A percentile compares a stretch with the other conserved stretches of the same genome.
These are phyloP conservation scores for Petunia hybrid DNA, from an alignment of 305 asterid species.

Conservation along the genomic window DNA sequence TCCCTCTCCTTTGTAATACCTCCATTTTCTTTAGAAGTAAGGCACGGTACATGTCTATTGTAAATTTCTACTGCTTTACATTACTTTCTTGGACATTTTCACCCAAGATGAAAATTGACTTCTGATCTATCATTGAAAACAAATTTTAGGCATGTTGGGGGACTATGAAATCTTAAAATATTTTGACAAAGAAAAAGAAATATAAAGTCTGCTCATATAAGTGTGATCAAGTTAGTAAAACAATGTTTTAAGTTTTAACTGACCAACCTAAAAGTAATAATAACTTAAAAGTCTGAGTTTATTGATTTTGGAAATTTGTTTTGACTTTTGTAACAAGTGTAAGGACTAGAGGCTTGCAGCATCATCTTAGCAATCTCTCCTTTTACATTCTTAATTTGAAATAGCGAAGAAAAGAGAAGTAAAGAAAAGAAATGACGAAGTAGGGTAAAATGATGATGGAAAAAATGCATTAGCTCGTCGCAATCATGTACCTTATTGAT, in stretches of 20 bases:
- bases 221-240: conserved; percentile 8
- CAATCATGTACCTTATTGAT: conserved; percentile 10
- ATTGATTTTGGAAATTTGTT: neutral
- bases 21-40: conserved; percentile 18
- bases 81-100: conserved; percentile 13
- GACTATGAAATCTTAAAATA: neutral
- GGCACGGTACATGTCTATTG: conserved; percentile 14
- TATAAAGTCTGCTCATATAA: neutral
- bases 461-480: neutral
- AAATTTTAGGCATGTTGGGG: neutral
- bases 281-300: conserved; percentile 15
- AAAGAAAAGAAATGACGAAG: neutral
- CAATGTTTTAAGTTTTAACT: neutral
- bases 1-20: conserved; percentile 10
- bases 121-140: neutral
- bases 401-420: conserved; percentile 9
- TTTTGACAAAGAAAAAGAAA: neutral
- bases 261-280: neutral
- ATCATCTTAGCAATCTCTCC: neutral
- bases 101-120: conserved; percentile 9
- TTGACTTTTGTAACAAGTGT: conserved; percentile 8
- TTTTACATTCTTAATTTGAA: conserved; percentile 8
- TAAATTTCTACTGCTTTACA: neutral
- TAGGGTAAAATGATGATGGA: neutral
- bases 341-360: conserved; percentile 21